Evolutionary conservation across 768 basidiomycete species (phyloP), one percentile per base, ranked within the genome.

Genomic region (Nevesoporus exiguus): DNA sequence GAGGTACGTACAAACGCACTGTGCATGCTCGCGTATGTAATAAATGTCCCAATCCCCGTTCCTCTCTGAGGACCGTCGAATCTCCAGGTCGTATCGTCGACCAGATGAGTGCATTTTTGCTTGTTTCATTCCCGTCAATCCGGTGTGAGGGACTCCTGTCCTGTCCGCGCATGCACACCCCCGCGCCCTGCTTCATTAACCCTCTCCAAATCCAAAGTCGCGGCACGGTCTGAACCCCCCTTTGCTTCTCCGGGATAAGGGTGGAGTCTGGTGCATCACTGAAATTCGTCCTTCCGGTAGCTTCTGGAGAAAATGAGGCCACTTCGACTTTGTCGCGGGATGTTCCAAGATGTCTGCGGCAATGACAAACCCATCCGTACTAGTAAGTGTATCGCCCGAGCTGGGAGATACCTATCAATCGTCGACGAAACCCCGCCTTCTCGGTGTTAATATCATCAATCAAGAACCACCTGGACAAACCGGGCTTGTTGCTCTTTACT

Each of bases 51-150:
- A 8, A 34, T 48, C 43, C 37, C 55, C 52, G n/a, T 48, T n/a
- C n/a, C 51, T 41, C 51, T 37, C 25, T 51, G 56, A 19, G 45
- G 49, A 37, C 24, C 9, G 14, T 42, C 30, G 46, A 54, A 47
- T 51, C 34, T 29, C 36, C 53, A 41, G 25, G 43, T 51, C 36
- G 41, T 37, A 51, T 55, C 31, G 51, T 33, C 47, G 44, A 46
- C 44, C 42, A 21, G n/a, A 27, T 33, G 19, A 25, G 21, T 7
- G 19, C 42, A 33, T 21, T 37, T 15, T 47, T 37, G 13, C 13
- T 47, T 25, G 19, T 30, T 66, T 65, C 65, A 66, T 65, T 61
- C 56, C 65, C 64, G 56, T 64, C 52, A 13, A 11, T 30, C 19
- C n/a, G n/a, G n/a, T 37, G 44, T 27, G 54, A 46, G 42, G 37